Conservation (phyloP, 2,329 filamentous ascomycete species). For the Phaeoacremonium minimum region DNA sequence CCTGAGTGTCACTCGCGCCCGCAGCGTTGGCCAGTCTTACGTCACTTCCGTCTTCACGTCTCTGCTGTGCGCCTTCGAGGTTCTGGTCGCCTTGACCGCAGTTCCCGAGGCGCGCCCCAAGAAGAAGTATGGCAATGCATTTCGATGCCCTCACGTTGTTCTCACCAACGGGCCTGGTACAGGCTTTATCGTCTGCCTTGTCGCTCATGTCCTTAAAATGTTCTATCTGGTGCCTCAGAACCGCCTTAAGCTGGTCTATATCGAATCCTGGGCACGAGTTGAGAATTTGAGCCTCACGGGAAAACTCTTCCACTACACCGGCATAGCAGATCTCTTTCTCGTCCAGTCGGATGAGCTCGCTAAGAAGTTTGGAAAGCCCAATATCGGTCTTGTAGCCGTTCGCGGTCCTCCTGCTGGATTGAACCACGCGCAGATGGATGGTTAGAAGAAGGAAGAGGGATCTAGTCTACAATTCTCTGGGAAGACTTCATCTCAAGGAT, state of each 20-base stretch:
- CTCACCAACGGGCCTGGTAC: constrained; percentile 88
- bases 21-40: constrained; percentile 77
- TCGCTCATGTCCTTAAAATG: constrained; percentile 43
- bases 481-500: too few species aligned
- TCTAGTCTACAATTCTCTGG: too few species aligned
- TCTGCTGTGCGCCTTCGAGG: constrained; percentile 59
- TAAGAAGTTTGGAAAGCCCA: constrained; percentile 32
- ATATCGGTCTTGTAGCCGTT: constrained; percentile 14
- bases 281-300: constrained; percentile 80
- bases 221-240: constrained; percentile 37
- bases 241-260: constrained; percentile 72
- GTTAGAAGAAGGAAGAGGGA: neutral
- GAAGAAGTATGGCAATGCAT: constrained; percentile 8
- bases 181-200: constrained; percentile 66
- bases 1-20: constrained; percentile 68
- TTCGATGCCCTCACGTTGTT: constrained; percentile 65
- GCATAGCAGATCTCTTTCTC: constrained; percentile 71
- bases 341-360: constrained; percentile 75
- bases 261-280: constrained; percentile 91
- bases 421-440: neutral
- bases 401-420: neutral
- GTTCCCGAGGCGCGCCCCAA: constrained; percentile 14
- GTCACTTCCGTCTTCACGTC: constrained; percentile 68
- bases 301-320: constrained; percentile 59
- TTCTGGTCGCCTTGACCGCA: constrained; percentile 49